Base-by-base conservation (phyloP, 306 rosid species). In the Begonia masoniana region DNA sequence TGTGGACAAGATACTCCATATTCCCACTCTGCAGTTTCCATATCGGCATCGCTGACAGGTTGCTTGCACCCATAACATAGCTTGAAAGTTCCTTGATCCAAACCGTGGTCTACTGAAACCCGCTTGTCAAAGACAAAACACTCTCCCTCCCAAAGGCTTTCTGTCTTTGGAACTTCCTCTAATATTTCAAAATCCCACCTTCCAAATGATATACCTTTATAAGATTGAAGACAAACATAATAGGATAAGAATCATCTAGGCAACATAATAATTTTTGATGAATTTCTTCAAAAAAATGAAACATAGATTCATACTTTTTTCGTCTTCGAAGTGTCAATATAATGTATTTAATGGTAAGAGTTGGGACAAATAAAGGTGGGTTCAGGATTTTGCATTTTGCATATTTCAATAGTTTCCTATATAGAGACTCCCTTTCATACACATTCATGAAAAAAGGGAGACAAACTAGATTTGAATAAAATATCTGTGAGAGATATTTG, bases 171-270 rank as follows among this genome's bases (percentile, higher is more conserved):
- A 64, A 85, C 83, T 49, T 85, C 92, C 63, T 91, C 97, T 2
- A 91, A 65, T 91, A 91, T 70, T 91, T 91, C 59, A 91, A 80
- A 73, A 91, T 91, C 67, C 96, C 97, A 66, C 97, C 97, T 72
- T 91, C 88, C 56, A 91, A 77, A 71, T 91, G 97, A 91, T 63
- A 91, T 50, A 85, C 96, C 97, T 91, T 15, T 3, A 9, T 47
- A 46, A 45, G 13, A 10, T 45, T 10, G 49, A 45, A 10, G n/a
- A n/a, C 9, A 31, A 45, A 12, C 49, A 45, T 12, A 45, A 4
- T 45, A 21, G 24, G 24, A 21, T 21, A 2, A 21, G 24, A 21
- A 21, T 21, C 24, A 21, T 21, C 24, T 21, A 21, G 24, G 24
- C 24, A 3, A 21, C 24, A 21, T 21, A 21, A 21, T 21, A 21